phyloP scores from a whole-genome alignment of 345 rosid genomes.

The Eucalyptus pauciflora region DNA sequence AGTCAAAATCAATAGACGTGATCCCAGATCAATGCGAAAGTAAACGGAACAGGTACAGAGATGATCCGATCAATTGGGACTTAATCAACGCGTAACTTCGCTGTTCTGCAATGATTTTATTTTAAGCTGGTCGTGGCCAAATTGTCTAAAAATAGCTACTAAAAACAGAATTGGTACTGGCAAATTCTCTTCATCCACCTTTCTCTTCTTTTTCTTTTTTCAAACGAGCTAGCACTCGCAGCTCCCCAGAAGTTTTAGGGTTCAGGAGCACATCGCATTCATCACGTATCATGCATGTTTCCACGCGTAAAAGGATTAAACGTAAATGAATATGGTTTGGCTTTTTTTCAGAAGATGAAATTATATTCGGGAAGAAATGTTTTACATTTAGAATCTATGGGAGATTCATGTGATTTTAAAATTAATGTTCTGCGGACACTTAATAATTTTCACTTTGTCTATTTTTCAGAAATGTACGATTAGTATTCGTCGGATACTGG shows the following conservation, averaged over 20 bases:
- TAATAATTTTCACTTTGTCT: background rate
- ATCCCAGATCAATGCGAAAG: background rate
- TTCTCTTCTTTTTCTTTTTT: fast-evolving
- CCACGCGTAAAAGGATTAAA: background rate
- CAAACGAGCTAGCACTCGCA: background rate
- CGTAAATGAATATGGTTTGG: background rate
- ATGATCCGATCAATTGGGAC: background rate
- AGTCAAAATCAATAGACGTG: background rate
- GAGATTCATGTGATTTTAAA: background rate
- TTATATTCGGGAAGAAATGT: background rate
- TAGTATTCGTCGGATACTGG: background rate
- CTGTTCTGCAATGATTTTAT: background rate
- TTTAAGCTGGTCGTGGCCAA: background rate
- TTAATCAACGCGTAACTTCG: background rate
- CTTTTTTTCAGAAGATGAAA: background rate
- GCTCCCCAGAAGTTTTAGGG: background rate
- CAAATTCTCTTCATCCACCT: background rate
- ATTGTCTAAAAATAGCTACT: background rate
- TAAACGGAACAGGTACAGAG: background rate
- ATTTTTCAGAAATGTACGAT: background rate
- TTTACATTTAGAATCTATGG: background rate
- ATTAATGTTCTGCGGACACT: background rate
- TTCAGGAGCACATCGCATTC: background rate
- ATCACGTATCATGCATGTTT: background rate
- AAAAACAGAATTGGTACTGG: background rate